Evolutionary conservation across 2,329 filamentous ascomycete species (phyloP).

Genomic region (Aspergillus sp.): DNA sequence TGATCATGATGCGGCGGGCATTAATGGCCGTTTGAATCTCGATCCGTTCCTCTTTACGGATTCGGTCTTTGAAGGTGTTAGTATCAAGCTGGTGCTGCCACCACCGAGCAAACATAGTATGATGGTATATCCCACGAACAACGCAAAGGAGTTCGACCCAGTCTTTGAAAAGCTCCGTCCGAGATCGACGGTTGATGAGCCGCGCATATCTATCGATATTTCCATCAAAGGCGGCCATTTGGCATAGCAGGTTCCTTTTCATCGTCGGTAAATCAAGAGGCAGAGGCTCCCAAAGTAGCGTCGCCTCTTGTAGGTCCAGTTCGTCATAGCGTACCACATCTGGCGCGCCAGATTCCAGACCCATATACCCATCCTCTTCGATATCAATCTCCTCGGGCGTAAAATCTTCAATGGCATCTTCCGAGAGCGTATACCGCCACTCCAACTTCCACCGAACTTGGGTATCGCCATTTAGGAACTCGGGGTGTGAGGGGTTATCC

Average conservation of each 20-base stretch:
- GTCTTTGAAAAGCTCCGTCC: not conserved
- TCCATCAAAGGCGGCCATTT: constrained; percentile 10
- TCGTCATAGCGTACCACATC: not conserved
- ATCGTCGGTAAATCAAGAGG: constrained; percentile 9
- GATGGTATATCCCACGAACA: constrained; percentile 23
- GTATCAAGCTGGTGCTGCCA: constrained; percentile 10
- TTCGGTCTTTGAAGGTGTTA: not conserved
- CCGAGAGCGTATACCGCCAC: not conserved
- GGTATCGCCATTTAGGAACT: constrained; percentile 19
- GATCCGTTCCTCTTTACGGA: not conserved
- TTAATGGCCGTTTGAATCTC: constrained; percentile 7
- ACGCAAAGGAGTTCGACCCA: constrained; percentile 10
- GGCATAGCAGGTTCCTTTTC: constrained; percentile 2
- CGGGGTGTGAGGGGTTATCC: constrained; percentile 10
- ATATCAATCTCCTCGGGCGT: not conserved
- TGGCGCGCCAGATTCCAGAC: not conserved
- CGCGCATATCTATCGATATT: not conserved
- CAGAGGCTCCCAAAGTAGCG: constrained; percentile 3
- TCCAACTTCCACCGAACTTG: constrained; percentile 16
- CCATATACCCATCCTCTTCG: not conserved
- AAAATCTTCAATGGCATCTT: not conserved
- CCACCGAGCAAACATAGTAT: constrained; percentile 23
- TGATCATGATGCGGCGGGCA: constrained; percentile 20
- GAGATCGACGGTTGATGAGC: not conserved
- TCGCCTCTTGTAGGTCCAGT: not conserved